Percentiles rank a stretch among this genome's conserved stretches.
Evolutionary conservation across 371 early-diverging fungal genomes (phyloP).

Genomic region (Fennellomyces sp.): DNA sequence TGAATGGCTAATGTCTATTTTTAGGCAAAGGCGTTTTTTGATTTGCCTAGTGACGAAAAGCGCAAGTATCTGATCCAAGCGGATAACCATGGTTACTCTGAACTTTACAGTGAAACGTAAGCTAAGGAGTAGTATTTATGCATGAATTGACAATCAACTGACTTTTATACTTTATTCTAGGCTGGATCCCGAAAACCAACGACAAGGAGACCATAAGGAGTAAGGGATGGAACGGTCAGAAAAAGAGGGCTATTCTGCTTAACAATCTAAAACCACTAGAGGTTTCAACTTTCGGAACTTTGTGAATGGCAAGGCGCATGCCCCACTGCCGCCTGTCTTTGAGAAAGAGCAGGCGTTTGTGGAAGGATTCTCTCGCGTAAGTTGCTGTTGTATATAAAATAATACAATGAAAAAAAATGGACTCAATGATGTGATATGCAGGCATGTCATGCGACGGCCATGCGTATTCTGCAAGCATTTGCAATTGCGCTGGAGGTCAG

Average conservation of each 20-base stretch:
- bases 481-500: conserved; percentile 60
- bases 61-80: conserved; percentile 27
- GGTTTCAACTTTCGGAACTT: conserved; percentile 62
- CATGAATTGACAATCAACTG: no score
- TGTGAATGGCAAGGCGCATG: conserved; percentile 40
- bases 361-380: conserved; percentile 42
- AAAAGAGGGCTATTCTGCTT: not conserved
- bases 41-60: conserved; percentile 44
- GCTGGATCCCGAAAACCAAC: conserved; percentile 58
- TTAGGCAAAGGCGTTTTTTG: conserved; percentile 55
- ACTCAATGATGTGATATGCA: no score
- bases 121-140: not conserved
- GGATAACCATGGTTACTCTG: conserved; percentile 49
- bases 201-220: conserved; percentile 69
- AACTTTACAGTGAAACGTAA: conserved; percentile 45
- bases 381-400: no score
- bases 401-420: no score
- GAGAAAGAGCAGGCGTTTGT: conserved; percentile 27
- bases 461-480: conserved; percentile 57
- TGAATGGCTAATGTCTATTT: conserved; percentile 17
- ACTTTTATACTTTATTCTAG: conserved; percentile 27
- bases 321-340: conserved; percentile 40
- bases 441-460: conserved; percentile 51
- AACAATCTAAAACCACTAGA: conserved; percentile 24
- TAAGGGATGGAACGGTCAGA: conserved; percentile 22